Conservation (phyloP, 345 rosid species). For the Reutealis trisperma region DNA sequence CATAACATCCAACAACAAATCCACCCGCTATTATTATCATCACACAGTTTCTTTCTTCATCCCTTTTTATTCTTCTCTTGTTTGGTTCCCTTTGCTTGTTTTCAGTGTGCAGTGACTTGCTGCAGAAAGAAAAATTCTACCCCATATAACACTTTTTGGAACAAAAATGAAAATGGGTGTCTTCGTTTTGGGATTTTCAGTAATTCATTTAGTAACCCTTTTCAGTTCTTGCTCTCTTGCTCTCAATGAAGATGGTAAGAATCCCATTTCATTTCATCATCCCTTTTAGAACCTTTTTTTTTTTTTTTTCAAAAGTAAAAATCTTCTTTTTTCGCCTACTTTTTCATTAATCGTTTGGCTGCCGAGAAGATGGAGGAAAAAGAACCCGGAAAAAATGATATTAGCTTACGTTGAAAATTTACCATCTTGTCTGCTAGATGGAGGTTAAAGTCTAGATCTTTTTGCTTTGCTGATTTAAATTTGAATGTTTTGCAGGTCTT, state of each 20-base stretch:
- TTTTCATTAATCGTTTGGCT: conserved; percentile 4
- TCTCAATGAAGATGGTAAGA: conserved; percentile 65
- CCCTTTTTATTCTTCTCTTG: not conserved
- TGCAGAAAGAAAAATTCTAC: not conserved
- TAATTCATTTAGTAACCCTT: conserved; percentile 41
- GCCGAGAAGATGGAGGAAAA: conserved; percentile 7
- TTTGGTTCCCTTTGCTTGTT: not conserved
- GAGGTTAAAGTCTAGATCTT: conserved; percentile 19
- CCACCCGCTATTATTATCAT: not conserved
- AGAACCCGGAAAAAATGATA: not conserved
- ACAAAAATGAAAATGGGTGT: conserved; percentile 35
- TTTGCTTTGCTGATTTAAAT: conserved; percentile 1
- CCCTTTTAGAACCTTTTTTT: not conserved
- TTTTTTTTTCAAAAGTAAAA: not conserved
- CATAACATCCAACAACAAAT: conserved; percentile 21
- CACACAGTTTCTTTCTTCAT: not conserved
- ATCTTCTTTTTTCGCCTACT: not conserved
- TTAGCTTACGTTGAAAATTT: not conserved
- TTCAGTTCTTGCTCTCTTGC: conserved; percentile 40
- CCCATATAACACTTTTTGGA: conserved; percentile 1
- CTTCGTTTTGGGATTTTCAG: conserved; percentile 30
- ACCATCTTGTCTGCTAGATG: not conserved
- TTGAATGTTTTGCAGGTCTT: conserved; percentile 43
- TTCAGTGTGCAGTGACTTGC: conserved; percentile 14
- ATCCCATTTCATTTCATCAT: not conserved